Percentiles rank a stretch among this genome's conserved stretches.
Evolutionary conservation across 2,329 filamentous ascomycete species (phyloP).

Genomic region (Verticillium isaacii): DNA sequence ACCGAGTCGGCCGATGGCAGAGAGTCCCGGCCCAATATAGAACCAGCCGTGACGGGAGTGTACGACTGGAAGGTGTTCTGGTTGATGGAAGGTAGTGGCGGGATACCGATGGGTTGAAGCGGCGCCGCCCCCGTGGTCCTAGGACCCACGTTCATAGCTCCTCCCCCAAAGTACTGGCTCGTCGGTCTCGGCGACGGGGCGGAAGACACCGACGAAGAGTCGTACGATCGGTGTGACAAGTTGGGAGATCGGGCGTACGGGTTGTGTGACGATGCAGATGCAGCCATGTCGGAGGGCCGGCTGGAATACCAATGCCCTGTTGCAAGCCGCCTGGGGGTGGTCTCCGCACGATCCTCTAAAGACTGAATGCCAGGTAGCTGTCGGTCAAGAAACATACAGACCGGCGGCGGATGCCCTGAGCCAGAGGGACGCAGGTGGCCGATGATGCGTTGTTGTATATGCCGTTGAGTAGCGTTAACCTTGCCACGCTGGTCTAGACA

Average conservation of each 20-base stretch:
- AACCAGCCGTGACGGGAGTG: constrained; percentile 42
- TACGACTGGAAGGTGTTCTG: constrained; percentile 46
- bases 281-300: constrained; percentile 41
- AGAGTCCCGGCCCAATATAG: constrained; percentile 54
- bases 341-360: constrained; percentile 32
- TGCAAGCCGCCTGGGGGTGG: constrained; percentile 28
- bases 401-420: constrained; percentile 9
- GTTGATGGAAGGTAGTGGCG: constrained; percentile 42
- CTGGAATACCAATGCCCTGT: constrained; percentile 23
- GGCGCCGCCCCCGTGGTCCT: constrained; percentile 43
- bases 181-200: constrained; percentile 54
- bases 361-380: constrained; percentile 29
- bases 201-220: constrained; percentile 60
- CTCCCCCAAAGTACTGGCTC: constrained; percentile 43
- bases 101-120: constrained; percentile 49
- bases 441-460: background rate
- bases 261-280: constrained; percentile 39
- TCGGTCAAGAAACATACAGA: constrained; percentile 36
- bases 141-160: constrained; percentile 46
- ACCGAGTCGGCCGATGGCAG: constrained; percentile 55
- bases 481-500: background rate
- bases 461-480: background rate
- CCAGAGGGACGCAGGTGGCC: background rate
- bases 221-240: constrained; percentile 56
- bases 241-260: constrained; percentile 58